Conservation (phyloP, 2,329 filamentous ascomycete genomes). For the Aspergillus caelatus region DNA sequence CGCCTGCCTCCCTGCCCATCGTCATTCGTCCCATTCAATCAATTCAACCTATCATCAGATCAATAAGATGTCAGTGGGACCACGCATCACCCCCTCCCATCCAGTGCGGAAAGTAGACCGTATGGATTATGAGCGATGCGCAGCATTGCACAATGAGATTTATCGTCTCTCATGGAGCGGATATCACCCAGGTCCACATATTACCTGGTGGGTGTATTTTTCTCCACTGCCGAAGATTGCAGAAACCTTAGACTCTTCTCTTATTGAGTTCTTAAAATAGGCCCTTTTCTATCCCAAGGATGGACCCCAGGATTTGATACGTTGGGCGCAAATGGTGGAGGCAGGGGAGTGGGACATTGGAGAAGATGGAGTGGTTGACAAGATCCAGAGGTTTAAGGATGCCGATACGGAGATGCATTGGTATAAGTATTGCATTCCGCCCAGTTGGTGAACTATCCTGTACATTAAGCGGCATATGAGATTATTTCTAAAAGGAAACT, state of each 20-base stretch:
- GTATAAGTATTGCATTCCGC: constrained; percentile 8
- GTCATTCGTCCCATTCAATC: neutral
- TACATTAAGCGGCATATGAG: neutral
- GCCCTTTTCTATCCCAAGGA: neutral
- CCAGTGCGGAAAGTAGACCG: neutral
- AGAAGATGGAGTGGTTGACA: constrained; percentile 5
- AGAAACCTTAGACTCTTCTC: neutral
- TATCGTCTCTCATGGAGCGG: neutral
- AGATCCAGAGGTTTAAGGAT: constrained; percentile 4
- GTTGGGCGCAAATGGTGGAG: constrained; percentile 1
- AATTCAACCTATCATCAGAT: neutral
- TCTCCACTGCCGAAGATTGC: neutral
- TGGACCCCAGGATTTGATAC: neutral
- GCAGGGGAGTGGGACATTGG: constrained; percentile 6
- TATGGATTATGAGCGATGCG: neutral
- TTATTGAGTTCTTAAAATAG: neutral
- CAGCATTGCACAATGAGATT: neutral
- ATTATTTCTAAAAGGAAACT: neutral
- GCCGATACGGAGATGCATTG: constrained; percentile 7
- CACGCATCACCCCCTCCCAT: neutral
- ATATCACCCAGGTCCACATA: neutral
- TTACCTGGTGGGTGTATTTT: neutral
- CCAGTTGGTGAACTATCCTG: neutral
- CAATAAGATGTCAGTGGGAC: neutral
- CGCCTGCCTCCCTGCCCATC: neutral